Evolutionary conservation across 768 basidiomycete genomes (phyloP), one percentile per base, ranked within the genome.

Genomic region (Pleurotus giganteus): DNA sequence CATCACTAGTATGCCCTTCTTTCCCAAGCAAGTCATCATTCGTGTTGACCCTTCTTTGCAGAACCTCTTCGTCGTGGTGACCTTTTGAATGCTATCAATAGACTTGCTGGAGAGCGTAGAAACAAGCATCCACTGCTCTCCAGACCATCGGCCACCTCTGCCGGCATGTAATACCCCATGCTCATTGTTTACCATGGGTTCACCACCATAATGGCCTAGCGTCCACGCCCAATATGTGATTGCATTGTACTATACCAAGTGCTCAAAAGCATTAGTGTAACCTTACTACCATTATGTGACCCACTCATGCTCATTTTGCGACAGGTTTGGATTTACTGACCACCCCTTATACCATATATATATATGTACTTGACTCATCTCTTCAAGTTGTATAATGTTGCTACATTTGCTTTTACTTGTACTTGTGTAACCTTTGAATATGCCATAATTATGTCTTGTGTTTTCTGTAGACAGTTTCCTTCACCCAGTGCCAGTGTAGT

Each of bases 61-160:
- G 89, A 93, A 75, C 90, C 90, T 1, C 66, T 92, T 44, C 81
- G 91, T 54, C 83, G 90, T 41, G 86, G 81, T 4, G 90, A 93
- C 64, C 79, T 92, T 5, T 69, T 91, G 57, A 91, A 91, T 55
- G 83, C 89, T 13, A 92, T 93, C 65, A 86, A 86, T 64, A 88
- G 88, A 68, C 81, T 91, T 44, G 89, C 86, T 12, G 78, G 83
- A 55, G 87, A 89, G 66, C 81, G 84, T 9, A 73, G 71, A 32
- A 50, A 28, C 46, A 58, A 50, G 36, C 54, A 58, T 17, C 49
- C 49, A 13, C 23, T 52, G 47, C 36, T 54, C 27, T 49, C 37
- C 4, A 28, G 58, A 9, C 36, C 58, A 4, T 29, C 52, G 9
- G 46, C 45, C 17, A 47, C 36, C 6, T 36, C 54, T 29, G 46